Evolutionary conservation across 139 green algal genomes (phyloP), one percentile per base, ranked within the genome.

Genomic region (Edaphochlamys debaryana): DNA sequence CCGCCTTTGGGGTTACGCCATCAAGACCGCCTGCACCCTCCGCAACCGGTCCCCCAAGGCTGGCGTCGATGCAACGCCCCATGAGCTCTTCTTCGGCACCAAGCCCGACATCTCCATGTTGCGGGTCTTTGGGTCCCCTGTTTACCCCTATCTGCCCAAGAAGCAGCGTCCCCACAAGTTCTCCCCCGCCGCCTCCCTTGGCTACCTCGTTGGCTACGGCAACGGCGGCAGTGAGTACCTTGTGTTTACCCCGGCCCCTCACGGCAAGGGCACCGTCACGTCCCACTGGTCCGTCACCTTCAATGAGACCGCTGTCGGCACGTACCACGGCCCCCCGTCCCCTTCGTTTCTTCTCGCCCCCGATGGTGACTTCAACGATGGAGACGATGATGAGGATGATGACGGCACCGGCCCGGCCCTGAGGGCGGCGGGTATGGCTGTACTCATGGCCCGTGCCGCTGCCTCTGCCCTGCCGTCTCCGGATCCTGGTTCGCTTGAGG

Each of bases 191-290:
- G 20, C 8, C n/a, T 13, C 3, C 0, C 3, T 4, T 0, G 75
- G 75, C 9, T 8, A n/a, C 0, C 36, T 82, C 2, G 29, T 82
- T 20, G 75, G 75, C 27, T 82, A 82, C n/a, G 75, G 52, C 19
- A 30, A 11, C 11, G 38, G 17, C 7, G 15, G 17, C 2, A 11
- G 32, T 8, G 67, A 6, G 20, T 72, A 72, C 67, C 67, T 37
- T 40, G 62, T 68, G 22, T 52, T 54, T n/a, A n/a, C n/a, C n/a
- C n/a, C n/a, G n/a, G n/a, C n/a, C n/a, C n/a, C n/a, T n/a, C n/a
- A n/a, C n/a, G n/a, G n/a, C n/a, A n/a, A n/a, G n/a, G n/a, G n/a
- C n/a, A n/a, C n/a, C n/a, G n/a, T n/a, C n/a, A n/a, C n/a, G n/a
- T n/a, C n/a, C n/a, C n/a, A 9, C 8, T 72, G 6, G 13, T 41